A percentile compares a stretch with the other conserved stretches of the same genome.
phyloP scores from a whole-genome alignment of 2,329 filamentous ascomycete species.

The Fusarium oxysporum region DNA sequence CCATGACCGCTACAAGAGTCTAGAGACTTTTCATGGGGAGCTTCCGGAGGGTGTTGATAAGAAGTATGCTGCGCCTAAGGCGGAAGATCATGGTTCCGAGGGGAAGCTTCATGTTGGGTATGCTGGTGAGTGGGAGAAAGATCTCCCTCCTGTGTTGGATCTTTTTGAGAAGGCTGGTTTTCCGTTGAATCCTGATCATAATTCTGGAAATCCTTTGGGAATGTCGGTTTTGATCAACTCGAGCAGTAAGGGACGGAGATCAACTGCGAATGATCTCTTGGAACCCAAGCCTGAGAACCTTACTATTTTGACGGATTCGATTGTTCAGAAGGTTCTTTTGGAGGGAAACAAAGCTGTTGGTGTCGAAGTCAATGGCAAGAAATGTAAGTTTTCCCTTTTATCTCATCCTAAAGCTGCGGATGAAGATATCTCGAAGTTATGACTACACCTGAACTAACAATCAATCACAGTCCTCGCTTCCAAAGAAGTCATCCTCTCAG shows the following conservation, averaged over 20 bases:
- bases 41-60: constrained; percentile 51
- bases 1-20: constrained; percentile 60
- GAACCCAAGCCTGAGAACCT: constrained; percentile 57
- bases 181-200: constrained; percentile 65
- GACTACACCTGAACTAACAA: neutral
- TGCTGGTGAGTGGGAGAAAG: constrained; percentile 61
- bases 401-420: neutral
- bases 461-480: constrained; percentile 45
- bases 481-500: constrained; percentile 58
- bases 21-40: constrained; percentile 65
- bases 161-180: constrained; percentile 62
- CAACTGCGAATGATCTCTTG: constrained; percentile 64
- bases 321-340: constrained; percentile 35
- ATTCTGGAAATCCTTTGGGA: constrained; percentile 69
- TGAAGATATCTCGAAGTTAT: too few species aligned
- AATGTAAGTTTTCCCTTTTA: constrained; percentile 13
- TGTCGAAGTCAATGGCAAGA: constrained; percentile 29
- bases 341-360: constrained; percentile 35
- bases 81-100: constrained; percentile 59
- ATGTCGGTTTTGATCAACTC: constrained; percentile 64
- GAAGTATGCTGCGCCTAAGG: constrained; percentile 61
- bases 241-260: constrained; percentile 59
- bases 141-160: constrained; percentile 58
- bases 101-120: constrained; percentile 63
- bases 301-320: constrained; percentile 30